A percentile compares a stretch with the other conserved stretches of the same genome.
Evolutionary conservation across 2,329 filamentous ascomycete genomes (phyloP).

Genomic region (Metarhizium brunneum): DNA sequence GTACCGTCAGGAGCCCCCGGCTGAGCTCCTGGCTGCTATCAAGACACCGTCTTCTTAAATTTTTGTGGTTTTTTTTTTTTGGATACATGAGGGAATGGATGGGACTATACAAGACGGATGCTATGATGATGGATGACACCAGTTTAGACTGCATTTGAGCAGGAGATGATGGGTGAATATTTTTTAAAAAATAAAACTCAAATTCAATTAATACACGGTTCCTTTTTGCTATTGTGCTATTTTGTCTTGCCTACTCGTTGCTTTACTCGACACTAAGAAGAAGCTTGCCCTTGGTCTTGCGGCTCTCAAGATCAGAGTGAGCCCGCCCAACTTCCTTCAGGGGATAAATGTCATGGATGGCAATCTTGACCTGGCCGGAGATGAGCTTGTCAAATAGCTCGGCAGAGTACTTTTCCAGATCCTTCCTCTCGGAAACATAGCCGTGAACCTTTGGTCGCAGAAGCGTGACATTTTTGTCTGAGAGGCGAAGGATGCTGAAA

Average conservation of each 20-base stretch:
- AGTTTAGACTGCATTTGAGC: background rate
- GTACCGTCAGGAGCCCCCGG: slow-evolving; percentile 84
- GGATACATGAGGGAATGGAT: background rate
- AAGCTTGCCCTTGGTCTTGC: slow-evolving; percentile 78
- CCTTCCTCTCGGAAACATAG: slow-evolving; percentile 61
- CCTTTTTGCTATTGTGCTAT: background rate
- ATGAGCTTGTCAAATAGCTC: slow-evolving; percentile 67
- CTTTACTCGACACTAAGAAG: slow-evolving; percentile 54
- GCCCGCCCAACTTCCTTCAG: slow-evolving; percentile 63
- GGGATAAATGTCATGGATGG: slow-evolving; percentile 69
- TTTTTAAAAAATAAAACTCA: background rate
- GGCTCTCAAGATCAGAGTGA: slow-evolving; percentile 68
- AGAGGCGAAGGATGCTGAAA: slow-evolving; percentile 44
- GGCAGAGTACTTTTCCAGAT: slow-evolving; percentile 58
- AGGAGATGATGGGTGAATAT: background rate
- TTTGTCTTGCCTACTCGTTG: background rate
- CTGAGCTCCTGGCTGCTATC: slow-evolving; percentile 61
- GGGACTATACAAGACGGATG: background rate
- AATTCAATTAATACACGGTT: slow-evolving; percentile 2
- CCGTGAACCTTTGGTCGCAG: slow-evolving; percentile 64
- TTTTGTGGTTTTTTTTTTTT: background rate
- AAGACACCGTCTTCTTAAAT: slow-evolving; percentile 29
- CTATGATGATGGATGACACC: background rate
- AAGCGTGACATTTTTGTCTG: slow-evolving; percentile 68
- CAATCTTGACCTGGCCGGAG: slow-evolving; percentile 60